Conservation (phyloP, 1,139 yeast genomes). For the Tardiomyces depauwii region DNA sequence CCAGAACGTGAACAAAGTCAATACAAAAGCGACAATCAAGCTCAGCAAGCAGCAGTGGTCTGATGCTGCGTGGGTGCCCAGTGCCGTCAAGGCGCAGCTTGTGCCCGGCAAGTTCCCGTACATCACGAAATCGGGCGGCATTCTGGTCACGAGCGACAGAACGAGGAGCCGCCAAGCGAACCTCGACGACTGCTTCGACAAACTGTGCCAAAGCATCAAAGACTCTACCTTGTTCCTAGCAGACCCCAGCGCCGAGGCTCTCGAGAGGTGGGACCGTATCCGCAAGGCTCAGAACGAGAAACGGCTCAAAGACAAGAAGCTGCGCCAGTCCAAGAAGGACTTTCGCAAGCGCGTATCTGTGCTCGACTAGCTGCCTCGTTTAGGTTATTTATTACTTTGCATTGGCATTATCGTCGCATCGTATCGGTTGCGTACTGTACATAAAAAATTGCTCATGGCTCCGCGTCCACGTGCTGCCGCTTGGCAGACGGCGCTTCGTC, state of each 20-base stretch:
- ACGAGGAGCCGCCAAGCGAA: constrained; percentile 51
- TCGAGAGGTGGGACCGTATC: constrained; percentile 45
- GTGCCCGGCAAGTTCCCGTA: constrained; percentile 35
- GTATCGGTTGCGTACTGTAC: not conserved
- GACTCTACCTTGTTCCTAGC: constrained; percentile 36
- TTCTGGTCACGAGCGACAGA: constrained; percentile 53
- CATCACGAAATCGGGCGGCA: constrained; percentile 42
- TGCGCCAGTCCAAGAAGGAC: constrained; percentile 44
- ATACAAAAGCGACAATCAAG: constrained; percentile 60
- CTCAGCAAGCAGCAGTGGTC: constrained; percentile 40
- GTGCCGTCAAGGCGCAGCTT: constrained; percentile 34
- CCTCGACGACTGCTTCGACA: constrained; percentile 45
- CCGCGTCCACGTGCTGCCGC: not conserved
- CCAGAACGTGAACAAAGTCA: constrained; percentile 73
- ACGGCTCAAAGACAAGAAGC: constrained; percentile 42
- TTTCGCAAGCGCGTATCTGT: constrained; percentile 22
- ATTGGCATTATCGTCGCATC: too few species aligned
- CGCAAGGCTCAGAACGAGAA: constrained; percentile 36
- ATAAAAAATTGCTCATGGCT: not conserved
- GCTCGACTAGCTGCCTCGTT: too few species aligned
- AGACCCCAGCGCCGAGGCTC: constrained; percentile 39
- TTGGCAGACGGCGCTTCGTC: not conserved
- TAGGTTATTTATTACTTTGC: too few species aligned
- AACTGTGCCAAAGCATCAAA: constrained; percentile 45
- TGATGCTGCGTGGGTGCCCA: constrained; percentile 54